Evolutionary conservation across 1,284 basidiomycete genomes (phyloP), one percentile per base, ranked within the genome.

Genomic region (Coniferiporia sulphurascens): DNA sequence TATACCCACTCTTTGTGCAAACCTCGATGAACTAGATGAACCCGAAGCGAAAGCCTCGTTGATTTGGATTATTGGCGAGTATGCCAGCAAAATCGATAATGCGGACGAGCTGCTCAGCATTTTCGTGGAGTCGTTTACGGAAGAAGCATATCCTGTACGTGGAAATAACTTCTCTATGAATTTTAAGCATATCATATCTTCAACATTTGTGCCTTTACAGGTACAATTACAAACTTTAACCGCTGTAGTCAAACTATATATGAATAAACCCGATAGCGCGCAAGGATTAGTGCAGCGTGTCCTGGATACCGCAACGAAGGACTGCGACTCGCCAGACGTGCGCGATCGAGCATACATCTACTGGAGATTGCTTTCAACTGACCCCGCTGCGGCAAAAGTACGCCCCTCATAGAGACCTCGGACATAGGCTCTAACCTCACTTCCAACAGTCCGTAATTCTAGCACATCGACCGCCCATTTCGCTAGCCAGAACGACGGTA

Each of bases 31-130:
- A 65, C 78, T 99, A 50, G 96, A 99, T 71, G 97, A 99, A 70
- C 95, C 96, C 13, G 97, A 99, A 71, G 96, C 96, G 4, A 98
- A 98, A 72, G 92, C 96, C 0, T 94, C 95, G 7, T 82, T 99
- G 61, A 98, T 99, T 68, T 99, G 96, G 96, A 98, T 99, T 67
- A 90, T 99, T 57, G 96, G 96, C 54, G 95, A 98, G 75, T 98
- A 99, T 70, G 93, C 96, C 12, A 91, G 91, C 72, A 93, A 95
- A 74, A 98, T 98, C 66, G 92, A 95, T 68, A 99, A 99, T 66
- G 92, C 93, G 8, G 94, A 92, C 70, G 96, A 98, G 69, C 78
- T 98, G 43, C 78, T 99, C 61, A 84, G 86, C 13, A 87, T 90
- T 59, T 98, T 98, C 68, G 88, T 98, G 34, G 93, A 96, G 64